Base-by-base conservation (phyloP, 2,329 filamentous ascomycete genomes). In the Ophiocordyceps unilateralis region DNA sequence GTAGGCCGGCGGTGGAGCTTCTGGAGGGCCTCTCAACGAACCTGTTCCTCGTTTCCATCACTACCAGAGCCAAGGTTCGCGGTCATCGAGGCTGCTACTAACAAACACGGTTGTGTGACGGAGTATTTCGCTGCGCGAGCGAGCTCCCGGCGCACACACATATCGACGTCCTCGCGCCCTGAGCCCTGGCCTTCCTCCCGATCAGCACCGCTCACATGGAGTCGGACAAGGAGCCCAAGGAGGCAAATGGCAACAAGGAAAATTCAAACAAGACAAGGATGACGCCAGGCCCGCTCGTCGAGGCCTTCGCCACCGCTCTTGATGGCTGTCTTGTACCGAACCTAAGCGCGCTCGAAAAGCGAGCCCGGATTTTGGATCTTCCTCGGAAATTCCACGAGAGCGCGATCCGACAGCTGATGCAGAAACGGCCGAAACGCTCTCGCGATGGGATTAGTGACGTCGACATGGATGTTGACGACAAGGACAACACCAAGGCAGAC, bases 231-330 rank as follows among this genome's bases (percentile, higher is more conserved):
- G 40, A 41, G 8, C 17, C 22, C 20, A 41, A 39, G 32, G 28
- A 55, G 19, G 30, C 7, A 22, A 50, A 47, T 43, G 51, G 32
- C 45, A 36, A 20, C 9, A 9, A 19, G 14, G 32, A 9, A 19
- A 19, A 17, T 20, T 19, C n/a, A 20, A 17, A 1, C n/a, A 36
- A 9, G 32, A n/a, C n/a, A 2, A 36, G 19, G 17, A 74, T 84
- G 50, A 71, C 74, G 38, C 77, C 84, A 26, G 82, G 83, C 41
- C 76, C 79, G 47, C 86, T 94, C 60, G 84, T 93, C 46, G 86
- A 94, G 62, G 72, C 77, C 39, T 95, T 95, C 56, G 87, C 88
- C 32, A 81, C 83, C 55, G 75, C 76, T 42, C 71, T 95, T 20
- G 88, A 95, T 62, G 72, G 77, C 43, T 89, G 87, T 66, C 62